Base-by-base conservation (phyloP, 352 stramenopile species). In the Globisporangium cederbergense region DNA sequence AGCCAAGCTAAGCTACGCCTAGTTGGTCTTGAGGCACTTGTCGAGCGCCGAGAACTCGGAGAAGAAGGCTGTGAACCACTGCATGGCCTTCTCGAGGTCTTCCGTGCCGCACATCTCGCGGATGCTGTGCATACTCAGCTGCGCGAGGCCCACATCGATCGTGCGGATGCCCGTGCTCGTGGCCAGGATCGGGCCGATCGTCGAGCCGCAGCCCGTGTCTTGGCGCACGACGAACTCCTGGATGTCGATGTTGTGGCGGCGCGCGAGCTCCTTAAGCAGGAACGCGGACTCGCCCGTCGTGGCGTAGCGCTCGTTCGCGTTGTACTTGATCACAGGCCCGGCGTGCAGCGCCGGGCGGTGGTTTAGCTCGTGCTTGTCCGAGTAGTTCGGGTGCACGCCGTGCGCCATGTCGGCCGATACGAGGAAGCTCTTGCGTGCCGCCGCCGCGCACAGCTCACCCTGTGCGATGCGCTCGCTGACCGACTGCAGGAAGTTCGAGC, bases 321-420 rank as follows among this genome's bases (percentile, higher is more conserved):
- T 99, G 73, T 97, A 90, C 83, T 99, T 99, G 67, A 99, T 98
- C n/a, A 99, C 97, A 62, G 97, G 81, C n/a, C 96, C 97, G 14
- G 66, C 76, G 74, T 98, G 96, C 66, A 99, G 78, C 55, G 86
- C 83, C 7, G 95, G 96, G 18, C 87, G 81, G 79, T 98, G 95
- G 65, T 96, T 93, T 55, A 82, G 64, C 64, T 99, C 97, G 77
- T 99, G 97, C 69, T 98, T 98, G 10, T 93, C 83, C 49, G 85
- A 70, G 80, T 99, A 99, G 72, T 99, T 99, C 16, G 97, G 97
- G 79, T 99, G 97, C 53, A 99, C 82, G 2, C 95, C 96, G 83
- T 99, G 97, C 1, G 97, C 97, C 89, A 98, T 98, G 76, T 99
- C 97, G 52, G 95, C 95, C 53, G 87, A 98, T 51, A 99, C 79